Evolutionary conservation across 345 rosid genomes (phyloP), one percentile per base, ranked within the genome.

Genomic region (Cochlearia excelsa): DNA sequence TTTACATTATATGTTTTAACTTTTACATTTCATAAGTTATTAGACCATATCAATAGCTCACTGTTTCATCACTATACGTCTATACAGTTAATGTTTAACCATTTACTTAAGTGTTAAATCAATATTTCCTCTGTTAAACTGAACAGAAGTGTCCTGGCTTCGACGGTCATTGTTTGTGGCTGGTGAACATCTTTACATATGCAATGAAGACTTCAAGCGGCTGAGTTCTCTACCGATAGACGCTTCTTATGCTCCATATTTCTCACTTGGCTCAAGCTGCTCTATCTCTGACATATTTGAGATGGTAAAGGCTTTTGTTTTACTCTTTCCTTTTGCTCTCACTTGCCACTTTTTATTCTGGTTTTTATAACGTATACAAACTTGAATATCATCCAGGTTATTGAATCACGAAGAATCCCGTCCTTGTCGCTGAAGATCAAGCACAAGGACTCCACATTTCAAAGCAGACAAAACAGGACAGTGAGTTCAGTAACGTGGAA

Each of bases 161-260:
- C 61, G 75, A 43, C 78, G 97, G 74, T 88, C 99, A 27, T 63
- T 93, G 49, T 83, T 93, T 76, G 79, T 93, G 54, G 79, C 75
- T 46, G 77, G 78, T 72, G 81, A 74, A 53, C 77, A 80, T 55
- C 61, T 89, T 62, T 74, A 86, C 65, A 59, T 93, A 51, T 93
- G 99, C 61, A 29, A 48, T 35, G 99, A 93, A 78, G 95, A 89
- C 70, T 77, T 93, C 47, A 76, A 16, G 73, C 85, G 45, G 80
- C 87, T 93, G 60, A 67, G 80, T 66, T 71, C 80, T 61, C 67
- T 69, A 63, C 70, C 76, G 33, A 66, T 70, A 43, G 16, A 62
- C 66, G 72, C 69, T 49, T 77, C 78, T 62, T 80, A 78, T 10
- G 54, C 78, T 64, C 81, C 87, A 39, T 92, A 88, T 77, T 83